A percentile compares a stretch with the other conserved stretches of the same genome.
phyloP scores from a whole-genome alignment of 176 grass and related monocot species.

The Oryza punctata region DNA sequence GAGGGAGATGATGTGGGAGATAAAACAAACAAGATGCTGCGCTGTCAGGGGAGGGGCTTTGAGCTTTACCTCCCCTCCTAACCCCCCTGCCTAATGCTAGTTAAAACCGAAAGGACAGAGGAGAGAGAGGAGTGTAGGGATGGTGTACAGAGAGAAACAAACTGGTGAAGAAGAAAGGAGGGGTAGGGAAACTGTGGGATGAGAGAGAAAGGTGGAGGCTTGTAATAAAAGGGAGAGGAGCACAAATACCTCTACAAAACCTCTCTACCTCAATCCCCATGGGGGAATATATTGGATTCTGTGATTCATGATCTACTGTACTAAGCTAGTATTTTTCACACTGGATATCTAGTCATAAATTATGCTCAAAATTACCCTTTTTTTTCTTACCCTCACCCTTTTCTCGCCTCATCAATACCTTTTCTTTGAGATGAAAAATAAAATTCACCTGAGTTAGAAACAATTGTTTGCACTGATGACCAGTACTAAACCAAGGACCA shows the following conservation, averaged over 20 bases:
- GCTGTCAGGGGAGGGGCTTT: constrained; percentile 76
- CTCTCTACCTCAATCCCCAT: constrained; percentile 59
- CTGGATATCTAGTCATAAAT: constrained; percentile 37
- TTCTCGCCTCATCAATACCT: neutral
- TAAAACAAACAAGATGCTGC: constrained; percentile 99
- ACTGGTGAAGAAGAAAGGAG: neutral
- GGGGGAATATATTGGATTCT: constrained; percentile 58
- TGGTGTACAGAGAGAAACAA: constrained; percentile 51
- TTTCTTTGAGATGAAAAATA: neutral
- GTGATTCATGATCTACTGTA: constrained; percentile 22
- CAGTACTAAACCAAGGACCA: neutral
- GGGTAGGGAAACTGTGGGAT: constrained; percentile 34
- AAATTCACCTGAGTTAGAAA: neutral
- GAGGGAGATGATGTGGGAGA: constrained; percentile 71
- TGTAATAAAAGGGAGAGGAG: constrained; percentile 45
- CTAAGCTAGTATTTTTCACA: constrained; percentile 13
- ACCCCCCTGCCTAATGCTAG: constrained; percentile 35
- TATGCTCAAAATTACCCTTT: neutral
- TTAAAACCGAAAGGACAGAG: constrained; percentile 68
- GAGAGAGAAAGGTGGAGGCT: constrained; percentile 39
- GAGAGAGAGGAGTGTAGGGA: constrained; percentile 37
- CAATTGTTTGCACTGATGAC: neutral
- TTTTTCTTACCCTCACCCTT: neutral
- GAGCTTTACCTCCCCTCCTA: constrained; percentile 52
- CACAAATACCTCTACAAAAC: constrained; percentile 66